Percentiles rank a stretch among this genome's conserved stretches.
These are phyloP conservation scores for Populus trichocarpa DNA, from an alignment of 441 rosid genomes.

Conservation along the genomic window DNA sequence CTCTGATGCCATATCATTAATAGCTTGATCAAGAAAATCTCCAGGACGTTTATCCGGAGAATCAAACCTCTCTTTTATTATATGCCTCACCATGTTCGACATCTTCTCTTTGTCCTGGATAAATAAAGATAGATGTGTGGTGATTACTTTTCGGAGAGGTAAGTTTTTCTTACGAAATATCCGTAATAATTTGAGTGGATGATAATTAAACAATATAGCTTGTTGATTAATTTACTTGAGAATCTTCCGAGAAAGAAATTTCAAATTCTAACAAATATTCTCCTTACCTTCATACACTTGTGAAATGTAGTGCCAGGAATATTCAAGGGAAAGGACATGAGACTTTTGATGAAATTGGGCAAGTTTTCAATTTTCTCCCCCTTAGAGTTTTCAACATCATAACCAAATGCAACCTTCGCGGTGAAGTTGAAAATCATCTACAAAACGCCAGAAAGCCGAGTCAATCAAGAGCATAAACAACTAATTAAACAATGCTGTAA, in stretches of 20 bases:
- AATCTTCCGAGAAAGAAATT: background rate
- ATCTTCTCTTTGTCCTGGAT: conserved; percentile 18
- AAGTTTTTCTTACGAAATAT: background rate
- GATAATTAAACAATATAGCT: background rate
- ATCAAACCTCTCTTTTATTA: conserved; percentile 2
- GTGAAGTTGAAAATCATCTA: conserved; percentile 21
- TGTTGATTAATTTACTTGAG: background rate
- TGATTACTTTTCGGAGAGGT: background rate
- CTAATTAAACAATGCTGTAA: no score
- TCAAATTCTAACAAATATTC: background rate
- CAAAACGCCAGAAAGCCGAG: background rate
- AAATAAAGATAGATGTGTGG: background rate
- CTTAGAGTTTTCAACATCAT: conserved; percentile 1
- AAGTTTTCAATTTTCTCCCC: conserved; percentile 2
- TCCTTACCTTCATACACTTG: conserved; percentile 29
- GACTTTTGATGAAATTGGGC: background rate
- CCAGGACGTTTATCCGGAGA: conserved; percentile 5
- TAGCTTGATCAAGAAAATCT: conserved; percentile 28
- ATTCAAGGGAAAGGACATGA: conserved; percentile 32
- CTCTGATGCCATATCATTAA: conserved; percentile 19
- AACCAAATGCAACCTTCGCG: conserved; percentile 12
- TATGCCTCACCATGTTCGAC: conserved; percentile 5
- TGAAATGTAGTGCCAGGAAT: conserved; percentile 35
- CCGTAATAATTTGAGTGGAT: background rate
- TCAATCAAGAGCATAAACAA: background rate